These are phyloP conservation scores for Stephania japonica DNA, from an alignment of 164 flowering plant species.

Conservation along the genomic window DNA sequence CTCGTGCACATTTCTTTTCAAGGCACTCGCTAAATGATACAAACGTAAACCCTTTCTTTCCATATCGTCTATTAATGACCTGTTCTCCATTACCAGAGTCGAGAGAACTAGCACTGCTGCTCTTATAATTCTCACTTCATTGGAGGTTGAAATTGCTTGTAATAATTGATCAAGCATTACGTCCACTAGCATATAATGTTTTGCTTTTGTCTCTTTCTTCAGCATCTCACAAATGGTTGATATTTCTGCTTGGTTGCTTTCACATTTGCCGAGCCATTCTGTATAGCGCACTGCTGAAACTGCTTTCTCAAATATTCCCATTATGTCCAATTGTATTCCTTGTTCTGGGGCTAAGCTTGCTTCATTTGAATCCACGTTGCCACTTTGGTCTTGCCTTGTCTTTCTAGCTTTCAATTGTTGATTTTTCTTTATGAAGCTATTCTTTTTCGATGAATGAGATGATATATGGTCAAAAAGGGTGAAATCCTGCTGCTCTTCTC, in stretches of 20 bases:
- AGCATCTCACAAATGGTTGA: constrained; percentile 41
- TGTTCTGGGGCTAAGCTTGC: constrained; percentile 17
- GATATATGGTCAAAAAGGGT: constrained; percentile 18
- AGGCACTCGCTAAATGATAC: constrained; percentile 49
- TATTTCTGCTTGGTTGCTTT: constrained; percentile 40
- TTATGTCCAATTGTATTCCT: constrained; percentile 26
- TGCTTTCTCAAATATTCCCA: constrained; percentile 35
- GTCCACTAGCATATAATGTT: constrained; percentile 40
- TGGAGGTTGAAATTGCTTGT: constrained; percentile 48
- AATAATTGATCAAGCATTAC: constrained; percentile 49
- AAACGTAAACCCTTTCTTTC: constrained; percentile 51
- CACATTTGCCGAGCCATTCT: constrained; percentile 28
- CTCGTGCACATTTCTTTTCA: constrained; percentile 60
- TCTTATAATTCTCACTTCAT: constrained; percentile 47
- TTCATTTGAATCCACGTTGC: constrained; percentile 9
- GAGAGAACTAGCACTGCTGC: constrained; percentile 50
- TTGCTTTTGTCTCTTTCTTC: constrained; percentile 36
- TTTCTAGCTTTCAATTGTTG: constrained; percentile 17
- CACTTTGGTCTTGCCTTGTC: constrained; percentile 12
- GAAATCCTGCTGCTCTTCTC: constrained; percentile 17
- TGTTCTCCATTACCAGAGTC: constrained; percentile 37
- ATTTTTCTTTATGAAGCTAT: constrained; percentile 9
- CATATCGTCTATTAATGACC: constrained; percentile 41
- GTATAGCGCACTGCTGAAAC: constrained; percentile 47
- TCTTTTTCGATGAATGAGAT: constrained; percentile 11